phyloP scores from a whole-genome alignment of 306 rosid species.

The Ceratonia siliqua region DNA sequence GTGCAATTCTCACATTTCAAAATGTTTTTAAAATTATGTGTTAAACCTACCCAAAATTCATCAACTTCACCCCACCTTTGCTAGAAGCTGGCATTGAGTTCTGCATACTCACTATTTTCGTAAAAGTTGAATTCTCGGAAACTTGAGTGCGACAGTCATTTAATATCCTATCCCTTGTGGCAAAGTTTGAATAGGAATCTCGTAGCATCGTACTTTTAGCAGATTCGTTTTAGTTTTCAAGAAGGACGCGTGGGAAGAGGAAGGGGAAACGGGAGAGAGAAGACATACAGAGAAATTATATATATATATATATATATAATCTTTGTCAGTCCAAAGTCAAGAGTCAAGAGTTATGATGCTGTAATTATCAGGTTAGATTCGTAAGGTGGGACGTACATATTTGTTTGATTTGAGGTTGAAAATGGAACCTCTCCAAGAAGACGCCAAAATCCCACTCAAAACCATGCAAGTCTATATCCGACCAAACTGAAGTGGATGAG shows the following conservation, averaged over 20 bases:
- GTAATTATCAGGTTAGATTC: conserved; percentile 30
- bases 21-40: too few relatives aligned
- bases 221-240: conserved; percentile 27
- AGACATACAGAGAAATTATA: background rate
- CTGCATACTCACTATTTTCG: background rate
- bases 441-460: conserved; percentile 62
- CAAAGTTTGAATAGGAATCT: conserved; percentile 32
- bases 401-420: conserved; percentile 44
- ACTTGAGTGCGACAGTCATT: conserved; percentile 30
- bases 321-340: background rate
- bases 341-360: conserved; percentile 17
- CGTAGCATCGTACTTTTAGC: conserved; percentile 6
- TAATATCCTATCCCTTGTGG: conserved; percentile 2
- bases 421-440: conserved; percentile 41
- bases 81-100: background rate
- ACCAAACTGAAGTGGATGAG: conserved; percentile 38
- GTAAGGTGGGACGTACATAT: conserved; percentile 41
- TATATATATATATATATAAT: background rate
- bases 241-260: conserved; percentile 1
- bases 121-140: background rate
- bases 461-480: conserved; percentile 50
- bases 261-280: background rate
- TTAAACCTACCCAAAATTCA: background rate
- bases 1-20: too few relatives aligned
- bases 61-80: background rate